Evolutionary conservation across 148 eudicot species (phyloP).

Genomic region (Rhododendron vialii): DNA sequence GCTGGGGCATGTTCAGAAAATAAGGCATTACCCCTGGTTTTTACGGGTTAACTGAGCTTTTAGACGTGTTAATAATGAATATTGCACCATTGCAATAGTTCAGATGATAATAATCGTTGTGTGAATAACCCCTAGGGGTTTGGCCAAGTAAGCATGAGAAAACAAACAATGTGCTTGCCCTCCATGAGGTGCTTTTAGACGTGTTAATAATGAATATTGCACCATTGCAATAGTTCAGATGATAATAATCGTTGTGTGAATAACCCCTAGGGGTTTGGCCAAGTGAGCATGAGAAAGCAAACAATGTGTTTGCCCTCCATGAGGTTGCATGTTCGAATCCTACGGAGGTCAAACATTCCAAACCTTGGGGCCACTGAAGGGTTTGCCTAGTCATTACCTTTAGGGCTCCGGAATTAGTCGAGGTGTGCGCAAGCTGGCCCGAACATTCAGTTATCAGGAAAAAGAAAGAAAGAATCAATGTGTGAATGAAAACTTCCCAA

Average conservation of each 20-base stretch:
- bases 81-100: neutral
- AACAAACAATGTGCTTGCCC: too few relatives aligned
- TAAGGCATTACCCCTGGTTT: neutral
- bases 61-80: neutral
- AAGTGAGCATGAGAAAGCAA: too few relatives aligned
- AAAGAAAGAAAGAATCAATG: neutral
- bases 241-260: neutral
- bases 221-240: neutral
- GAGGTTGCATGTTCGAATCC: too few relatives aligned
- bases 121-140: neutral
- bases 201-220: neutral
- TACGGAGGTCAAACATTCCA: neutral
- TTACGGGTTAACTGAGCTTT: neutral
- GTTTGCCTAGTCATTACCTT: neutral
- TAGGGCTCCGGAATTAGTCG: neutral
- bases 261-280: too few relatives aligned
- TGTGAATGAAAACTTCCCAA: neutral
- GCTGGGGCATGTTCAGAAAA: neutral
- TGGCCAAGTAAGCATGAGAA: too few relatives aligned
- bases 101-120: neutral
- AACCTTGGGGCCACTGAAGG: neutral
- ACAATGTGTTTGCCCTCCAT: too few relatives aligned
- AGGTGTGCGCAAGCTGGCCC: neutral
- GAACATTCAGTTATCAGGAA: neutral
- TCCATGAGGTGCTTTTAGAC: too few relatives aligned